Evolutionary conservation across 2,329 filamentous ascomycete genomes (phyloP), one percentile per base, ranked within the genome.

Genomic region (Sphaerulina vaccinii): DNA sequence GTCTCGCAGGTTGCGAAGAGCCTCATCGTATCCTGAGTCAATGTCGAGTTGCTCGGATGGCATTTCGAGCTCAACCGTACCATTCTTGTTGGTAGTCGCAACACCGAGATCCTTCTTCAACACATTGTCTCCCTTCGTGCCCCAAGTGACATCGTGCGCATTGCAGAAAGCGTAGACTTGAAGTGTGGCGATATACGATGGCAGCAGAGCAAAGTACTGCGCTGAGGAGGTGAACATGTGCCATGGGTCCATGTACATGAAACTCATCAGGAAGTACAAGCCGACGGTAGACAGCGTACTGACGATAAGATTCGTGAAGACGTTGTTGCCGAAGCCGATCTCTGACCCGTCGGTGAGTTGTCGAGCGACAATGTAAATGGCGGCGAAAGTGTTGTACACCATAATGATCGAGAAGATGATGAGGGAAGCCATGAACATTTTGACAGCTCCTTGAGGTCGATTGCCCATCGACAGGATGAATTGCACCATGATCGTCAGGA

Each of bases 111-210:
- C 95, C 6, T 88, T 96, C 71, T 89, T 86, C 64, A 93, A 86
- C 29, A 95, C 84, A 71, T 99, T 99, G 79, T 99, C 93, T 51
- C 93, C 93, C 74, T 99, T 99, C 39, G 93, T 99, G 38, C 93
- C 93, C 93, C 93, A 99, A 0, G 91, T 95, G 16, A 99, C 90
- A 69, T 99, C 93, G 80, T 99, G 93, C 0, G 92, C 95, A 75
- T 99, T 99, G 78, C 93, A 97, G 73, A 99, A 99, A 37, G 93
- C 93, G 73, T 99, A 99, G 16, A 97, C 90, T 71, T 99, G 93
- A 2, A 99, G 80, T 0, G 90, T 97, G 76, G 93, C 97, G 72
- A 99, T 95, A 75, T 97, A 99, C 33, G 80, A 86, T 0, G 93
- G 93, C 29, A 99, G 79, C 21, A 99, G 83, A 40, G 91, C 80